These are phyloP conservation scores for Scutellaria barbata DNA, from an alignment of 257 asterid genomes.

Conservation along the genomic window DNA sequence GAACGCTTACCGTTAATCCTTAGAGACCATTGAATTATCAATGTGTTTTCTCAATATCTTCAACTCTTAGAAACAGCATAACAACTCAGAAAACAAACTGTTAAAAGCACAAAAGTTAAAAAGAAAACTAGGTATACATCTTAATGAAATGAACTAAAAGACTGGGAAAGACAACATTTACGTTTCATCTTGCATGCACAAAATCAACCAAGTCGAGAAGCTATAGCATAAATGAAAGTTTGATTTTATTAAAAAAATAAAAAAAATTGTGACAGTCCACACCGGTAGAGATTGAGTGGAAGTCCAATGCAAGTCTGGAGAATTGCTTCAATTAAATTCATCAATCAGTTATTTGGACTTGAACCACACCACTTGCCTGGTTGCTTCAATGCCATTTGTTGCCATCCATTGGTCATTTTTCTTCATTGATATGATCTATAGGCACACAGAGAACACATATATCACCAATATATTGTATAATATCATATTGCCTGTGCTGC, in stretches of 20 bases:
- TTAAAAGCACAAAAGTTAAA: background rate
- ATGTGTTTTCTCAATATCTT: background rate
- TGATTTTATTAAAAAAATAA: background rate
- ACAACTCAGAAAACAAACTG: background rate
- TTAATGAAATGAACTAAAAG: background rate
- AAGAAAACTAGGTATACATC: background rate
- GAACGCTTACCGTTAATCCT: background rate
- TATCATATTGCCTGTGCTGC: background rate
- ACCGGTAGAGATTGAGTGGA: background rate
- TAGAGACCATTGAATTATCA: background rate
- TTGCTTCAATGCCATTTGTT: background rate
- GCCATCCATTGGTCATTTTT: slow-evolving; percentile 22
- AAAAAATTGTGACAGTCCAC: background rate
- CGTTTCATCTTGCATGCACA: background rate
- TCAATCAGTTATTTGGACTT: slow-evolving; percentile 2
- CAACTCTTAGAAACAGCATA: background rate
- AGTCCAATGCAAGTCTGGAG: slow-evolving; percentile 4
- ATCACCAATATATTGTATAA: background rate
- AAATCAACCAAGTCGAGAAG: background rate
- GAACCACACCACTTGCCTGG: slow-evolving; percentile 28
- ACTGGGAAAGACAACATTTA: background rate
- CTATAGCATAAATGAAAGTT: slow-evolving; percentile 5
- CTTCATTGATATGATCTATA: slow-evolving; percentile 29
- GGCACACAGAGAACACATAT: background rate
- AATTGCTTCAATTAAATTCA: slow-evolving; percentile 20